A percentile compares a stretch with the other conserved stretches of the same genome.
These are phyloP conservation scores for Populus nigra DNA, from an alignment of 345 rosid species.

Conservation along the genomic window DNA sequence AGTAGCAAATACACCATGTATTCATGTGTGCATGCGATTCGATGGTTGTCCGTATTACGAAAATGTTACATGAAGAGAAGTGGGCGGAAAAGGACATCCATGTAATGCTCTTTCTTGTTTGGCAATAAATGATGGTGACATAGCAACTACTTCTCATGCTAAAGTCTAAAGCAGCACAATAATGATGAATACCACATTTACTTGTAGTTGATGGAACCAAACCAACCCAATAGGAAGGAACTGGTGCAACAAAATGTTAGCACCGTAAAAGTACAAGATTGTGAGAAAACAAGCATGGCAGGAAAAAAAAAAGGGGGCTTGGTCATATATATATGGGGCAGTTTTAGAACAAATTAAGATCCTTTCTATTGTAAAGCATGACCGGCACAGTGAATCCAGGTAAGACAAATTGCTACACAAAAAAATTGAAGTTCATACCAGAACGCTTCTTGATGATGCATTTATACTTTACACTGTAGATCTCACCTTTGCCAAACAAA, in stretches of 20 bases:
- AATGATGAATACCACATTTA: constrained; percentile 36
- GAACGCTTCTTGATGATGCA: constrained; percentile 13
- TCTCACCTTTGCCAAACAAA: constrained; percentile 26
- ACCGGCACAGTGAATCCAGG: constrained; percentile 2
- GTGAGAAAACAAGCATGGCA: neutral
- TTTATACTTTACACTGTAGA: constrained; percentile 32
- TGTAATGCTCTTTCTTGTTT: constrained; percentile 23
- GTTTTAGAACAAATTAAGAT: constrained; percentile 1
- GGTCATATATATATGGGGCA: neutral
- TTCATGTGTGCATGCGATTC: constrained; percentile 26
- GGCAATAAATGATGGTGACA: constrained; percentile 42
- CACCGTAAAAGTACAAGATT: constrained; percentile 5
- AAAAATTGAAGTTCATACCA: constrained; percentile 2
- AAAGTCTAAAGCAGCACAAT: constrained; percentile 42
- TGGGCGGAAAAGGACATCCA: constrained; percentile 26
- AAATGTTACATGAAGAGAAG: constrained; percentile 20
- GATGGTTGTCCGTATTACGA: constrained; percentile 20
- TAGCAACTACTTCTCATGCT: constrained; percentile 40
- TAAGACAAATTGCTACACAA: constrained; percentile 13
- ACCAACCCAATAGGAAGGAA: constrained; percentile 25
- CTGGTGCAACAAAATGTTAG: constrained; percentile 14
- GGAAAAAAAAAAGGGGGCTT: neutral
- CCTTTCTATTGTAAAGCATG: neutral
- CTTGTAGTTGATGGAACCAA: constrained; percentile 27
- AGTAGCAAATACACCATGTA: constrained; percentile 20